Percentiles rank a stretch among this genome's conserved stretches.
Evolutionary conservation across 1,284 basidiomycete genomes (phyloP).

Genomic region (Thelephora terrestris): DNA sequence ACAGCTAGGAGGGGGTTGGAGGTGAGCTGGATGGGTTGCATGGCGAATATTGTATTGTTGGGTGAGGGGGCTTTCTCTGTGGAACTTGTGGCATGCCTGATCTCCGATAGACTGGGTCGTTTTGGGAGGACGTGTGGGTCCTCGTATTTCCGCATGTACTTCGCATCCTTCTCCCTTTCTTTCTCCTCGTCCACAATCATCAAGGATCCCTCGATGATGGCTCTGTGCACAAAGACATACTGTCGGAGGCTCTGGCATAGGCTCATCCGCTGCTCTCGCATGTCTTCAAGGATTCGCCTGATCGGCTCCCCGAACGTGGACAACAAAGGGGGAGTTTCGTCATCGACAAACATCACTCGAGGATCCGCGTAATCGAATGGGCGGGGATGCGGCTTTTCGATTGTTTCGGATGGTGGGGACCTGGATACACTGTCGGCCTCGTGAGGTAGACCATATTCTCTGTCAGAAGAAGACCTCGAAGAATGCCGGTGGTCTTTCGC

Average conservation of each 20-base stretch:
- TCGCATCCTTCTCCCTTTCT: conserved; percentile 23
- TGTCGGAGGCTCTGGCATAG: conserved; percentile 83
- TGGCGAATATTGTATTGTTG: conserved; percentile 12
- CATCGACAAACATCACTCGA: conserved; percentile 38
- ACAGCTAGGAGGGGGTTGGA: conserved; percentile 10
- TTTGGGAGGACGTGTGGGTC: conserved; percentile 1
- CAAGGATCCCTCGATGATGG: conserved; percentile 73
- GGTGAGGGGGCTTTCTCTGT: conserved; percentile 7
- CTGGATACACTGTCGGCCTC: not conserved
- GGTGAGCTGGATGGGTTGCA: conserved; percentile 9
- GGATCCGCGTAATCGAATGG: conserved; percentile 46
- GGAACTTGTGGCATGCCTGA: not conserved
- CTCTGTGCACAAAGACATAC: conserved; percentile 84
- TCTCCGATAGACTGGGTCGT: not conserved
- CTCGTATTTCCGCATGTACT: conserved; percentile 5
- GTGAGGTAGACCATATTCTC: not conserved
- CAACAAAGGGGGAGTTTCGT: conserved; percentile 46
- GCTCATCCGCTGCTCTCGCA: conserved; percentile 89
- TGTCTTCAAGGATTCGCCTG: conserved; percentile 70
- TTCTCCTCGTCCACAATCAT: conserved; percentile 70
- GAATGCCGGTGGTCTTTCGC: not conserved
- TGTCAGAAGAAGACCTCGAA: not conserved
- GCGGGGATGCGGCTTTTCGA: conserved; percentile 19
- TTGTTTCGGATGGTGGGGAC: conserved; percentile 5
- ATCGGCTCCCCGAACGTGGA: conserved; percentile 65